Percentiles rank a stretch among this genome's conserved stretches.
Conservation (phyloP, 345 rosid species). For the Arabis hirsuta region DNA sequence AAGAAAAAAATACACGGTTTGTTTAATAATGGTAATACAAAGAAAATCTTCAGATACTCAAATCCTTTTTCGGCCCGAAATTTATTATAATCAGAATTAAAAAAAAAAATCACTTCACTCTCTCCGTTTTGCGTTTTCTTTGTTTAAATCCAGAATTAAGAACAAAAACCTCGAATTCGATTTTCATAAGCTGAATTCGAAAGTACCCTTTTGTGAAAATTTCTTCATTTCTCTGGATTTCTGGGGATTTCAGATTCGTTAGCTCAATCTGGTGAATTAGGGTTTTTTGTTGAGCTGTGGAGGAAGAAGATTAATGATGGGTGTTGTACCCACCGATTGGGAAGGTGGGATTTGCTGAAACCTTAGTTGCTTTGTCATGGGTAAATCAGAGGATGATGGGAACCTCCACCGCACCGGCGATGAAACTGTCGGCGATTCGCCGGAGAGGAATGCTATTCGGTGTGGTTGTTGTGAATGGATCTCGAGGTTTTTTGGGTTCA, state of each 20-base stretch:
- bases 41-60: not conserved
- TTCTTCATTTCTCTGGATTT: not conserved
- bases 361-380: conserved; percentile 57
- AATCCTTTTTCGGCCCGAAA: not conserved
- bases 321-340: conserved; percentile 43
- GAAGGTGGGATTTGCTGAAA: conserved; percentile 35
- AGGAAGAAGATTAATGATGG: conserved; percentile 35
- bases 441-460: conserved; percentile 44
- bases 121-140: conserved; percentile 19
- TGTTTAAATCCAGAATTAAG: not conserved
- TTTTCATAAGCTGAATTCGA: conserved; percentile 7
- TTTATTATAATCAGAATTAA: not conserved
- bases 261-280: conserved; percentile 33
- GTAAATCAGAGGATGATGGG: conserved; percentile 72
- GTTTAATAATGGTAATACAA: not conserved
- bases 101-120: conserved; percentile 34
- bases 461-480: conserved; percentile 47
- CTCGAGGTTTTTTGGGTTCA: conserved; percentile 51
- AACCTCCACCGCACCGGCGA: conserved; percentile 41
- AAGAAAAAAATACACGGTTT: not conserved
- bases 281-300: conserved; percentile 37
- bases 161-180: conserved; percentile 31
- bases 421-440: conserved; percentile 38
- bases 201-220: not conserved
- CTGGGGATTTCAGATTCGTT: not conserved